Evolutionary conservation across 768 basidiomycete genomes (phyloP).

Genomic region (Pilatotrama ljubarskyi): DNA sequence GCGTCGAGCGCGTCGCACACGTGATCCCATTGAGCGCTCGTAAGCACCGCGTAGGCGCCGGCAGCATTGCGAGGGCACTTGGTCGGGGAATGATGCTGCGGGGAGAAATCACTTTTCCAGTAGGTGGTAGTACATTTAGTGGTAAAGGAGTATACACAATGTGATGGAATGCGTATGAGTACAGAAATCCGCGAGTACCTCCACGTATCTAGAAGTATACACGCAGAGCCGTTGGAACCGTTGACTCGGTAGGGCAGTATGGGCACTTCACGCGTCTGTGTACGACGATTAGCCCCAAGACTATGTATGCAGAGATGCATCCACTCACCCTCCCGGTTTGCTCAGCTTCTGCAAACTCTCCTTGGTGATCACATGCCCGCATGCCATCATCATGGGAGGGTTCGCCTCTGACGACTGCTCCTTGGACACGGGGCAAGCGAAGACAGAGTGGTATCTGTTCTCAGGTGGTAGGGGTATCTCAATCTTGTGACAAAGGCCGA

Average conservation of each 20-base stretch:
- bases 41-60: neutral
- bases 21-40: conserved; percentile 11
- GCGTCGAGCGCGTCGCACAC: conserved; percentile 18
- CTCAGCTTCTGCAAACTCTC: conserved; percentile 89
- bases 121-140: neutral
- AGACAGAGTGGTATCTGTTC: conserved; percentile 94
- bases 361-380: conserved; percentile 93
- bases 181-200: neutral
- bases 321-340: conserved; percentile 82
- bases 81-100: neutral
- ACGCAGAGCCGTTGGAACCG: conserved; percentile 51
- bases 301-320: conserved; percentile 29
- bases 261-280: conserved; percentile 91
- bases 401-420: conserved; percentile 93
- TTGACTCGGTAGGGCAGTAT: conserved; percentile 88
- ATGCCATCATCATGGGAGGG: conserved; percentile 97
- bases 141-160: conserved; percentile 1
- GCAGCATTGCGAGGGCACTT: neutral
- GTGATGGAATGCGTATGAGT: neutral
- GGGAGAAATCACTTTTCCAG: neutral
- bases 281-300: neutral
- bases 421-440: conserved; percentile 97
- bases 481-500: conserved; percentile 53
- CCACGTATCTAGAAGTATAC: conserved; percentile 56
- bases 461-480: conserved; percentile 87